Evolutionary conservation across 2,329 filamentous ascomycete species (phyloP).

Genomic region (Chalara sp.): DNA sequence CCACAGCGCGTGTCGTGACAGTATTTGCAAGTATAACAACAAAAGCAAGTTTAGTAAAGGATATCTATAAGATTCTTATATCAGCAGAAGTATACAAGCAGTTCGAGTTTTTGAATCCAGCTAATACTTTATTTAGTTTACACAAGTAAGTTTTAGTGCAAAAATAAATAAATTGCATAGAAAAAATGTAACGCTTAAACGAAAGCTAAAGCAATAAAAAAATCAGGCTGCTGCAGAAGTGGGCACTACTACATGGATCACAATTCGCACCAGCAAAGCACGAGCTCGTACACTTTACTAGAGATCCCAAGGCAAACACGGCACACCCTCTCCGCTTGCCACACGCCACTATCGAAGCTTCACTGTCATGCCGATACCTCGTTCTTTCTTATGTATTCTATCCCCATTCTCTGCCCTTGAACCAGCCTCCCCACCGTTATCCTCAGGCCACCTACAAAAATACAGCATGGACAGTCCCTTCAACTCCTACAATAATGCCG

Average conservation of each 20-base stretch:
- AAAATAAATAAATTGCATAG: too few species aligned
- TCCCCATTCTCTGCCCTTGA: neutral
- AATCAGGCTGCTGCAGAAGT: constrained; percentile 5
- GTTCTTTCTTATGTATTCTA: neutral
- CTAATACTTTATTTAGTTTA: too few species aligned
- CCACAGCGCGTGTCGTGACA: too few species aligned
- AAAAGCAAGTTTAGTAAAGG: too few species aligned
- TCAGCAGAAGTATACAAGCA: too few species aligned
- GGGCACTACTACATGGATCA: constrained; percentile 9
- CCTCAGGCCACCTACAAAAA: neutral
- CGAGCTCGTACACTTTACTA: constrained; percentile 9
- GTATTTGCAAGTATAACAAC: too few species aligned
- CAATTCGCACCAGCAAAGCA: constrained; percentile 10
- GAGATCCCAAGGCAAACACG: constrained; percentile 3
- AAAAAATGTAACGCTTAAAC: too few species aligned
- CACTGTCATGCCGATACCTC: constrained; percentile 5
- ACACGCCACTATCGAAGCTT: constrained; percentile 1
- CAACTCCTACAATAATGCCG: neutral
- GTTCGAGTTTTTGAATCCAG: too few species aligned
- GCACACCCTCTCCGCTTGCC: constrained; percentile 2
- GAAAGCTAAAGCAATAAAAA: too few species aligned
- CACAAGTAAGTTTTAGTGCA: too few species aligned
- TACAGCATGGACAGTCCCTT: neutral
- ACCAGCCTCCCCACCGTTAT: neutral
- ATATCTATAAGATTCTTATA: too few species aligned